These are phyloP conservation scores for Fusarium sp. DNA, from an alignment of 2,329 filamentous ascomycete genomes.

Conservation along the genomic window DNA sequence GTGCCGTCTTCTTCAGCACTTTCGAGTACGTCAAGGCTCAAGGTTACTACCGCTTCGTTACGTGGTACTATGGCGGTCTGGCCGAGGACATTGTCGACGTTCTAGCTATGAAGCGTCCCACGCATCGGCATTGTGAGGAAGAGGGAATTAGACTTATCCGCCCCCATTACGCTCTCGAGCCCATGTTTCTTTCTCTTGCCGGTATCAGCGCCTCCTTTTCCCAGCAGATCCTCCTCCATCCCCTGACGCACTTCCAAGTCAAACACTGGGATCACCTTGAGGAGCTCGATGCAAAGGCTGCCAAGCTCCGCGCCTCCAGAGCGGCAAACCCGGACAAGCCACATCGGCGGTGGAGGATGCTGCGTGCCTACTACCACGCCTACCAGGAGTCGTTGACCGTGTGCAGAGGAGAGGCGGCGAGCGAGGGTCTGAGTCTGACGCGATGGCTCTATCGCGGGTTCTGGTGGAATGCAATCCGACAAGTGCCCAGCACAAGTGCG, in stretches of 20 bases:
- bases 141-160: constrained; percentile 65
- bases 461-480: constrained; percentile 76
- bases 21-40: constrained; percentile 84
- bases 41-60: constrained; percentile 75
- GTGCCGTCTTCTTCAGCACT: constrained; percentile 77
- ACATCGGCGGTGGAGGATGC: constrained; percentile 60
- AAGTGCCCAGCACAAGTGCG: constrained; percentile 81
- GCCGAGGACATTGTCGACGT: constrained; percentile 63
- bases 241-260: constrained; percentile 75
- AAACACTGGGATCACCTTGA: constrained; percentile 79
- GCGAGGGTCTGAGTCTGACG: constrained; percentile 65
- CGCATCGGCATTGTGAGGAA: constrained; percentile 31
- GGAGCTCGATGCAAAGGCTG: constrained; percentile 72
- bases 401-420: constrained; percentile 66
- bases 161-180: constrained; percentile 81
- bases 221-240: constrained; percentile 77
- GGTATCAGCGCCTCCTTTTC: constrained; percentile 75
- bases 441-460: constrained; percentile 78
- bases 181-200: constrained; percentile 75
- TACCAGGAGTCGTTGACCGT: constrained; percentile 75
- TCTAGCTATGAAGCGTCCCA: constrained; percentile 60
- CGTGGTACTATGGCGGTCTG: constrained; percentile 73
- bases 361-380: constrained; percentile 74
- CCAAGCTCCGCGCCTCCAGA: constrained; percentile 55
- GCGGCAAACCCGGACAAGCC: constrained; percentile 49